These are phyloP conservation scores for Lichenothelia convexa DNA, from an alignment of 495 filamentous ascomycete species.

Conservation along the genomic window DNA sequence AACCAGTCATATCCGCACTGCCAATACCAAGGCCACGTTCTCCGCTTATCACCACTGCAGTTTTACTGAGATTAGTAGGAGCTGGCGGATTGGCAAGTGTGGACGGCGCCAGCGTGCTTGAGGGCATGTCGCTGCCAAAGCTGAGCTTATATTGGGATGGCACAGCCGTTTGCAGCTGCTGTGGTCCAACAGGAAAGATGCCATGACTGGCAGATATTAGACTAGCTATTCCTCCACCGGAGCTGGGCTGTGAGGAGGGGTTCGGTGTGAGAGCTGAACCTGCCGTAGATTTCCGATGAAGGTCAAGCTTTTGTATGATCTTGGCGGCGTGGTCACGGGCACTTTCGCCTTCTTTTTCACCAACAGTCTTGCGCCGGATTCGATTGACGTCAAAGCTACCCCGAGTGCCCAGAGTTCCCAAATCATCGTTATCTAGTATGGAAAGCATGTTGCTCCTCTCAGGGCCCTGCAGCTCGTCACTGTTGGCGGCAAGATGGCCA, in stretches of 20 bases:
- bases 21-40: conserved; percentile 49
- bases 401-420: conserved; percentile 35
- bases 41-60: conserved; percentile 63
- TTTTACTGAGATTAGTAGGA: conserved; percentile 72
- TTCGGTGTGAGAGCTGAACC: conserved; percentile 12
- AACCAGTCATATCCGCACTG: conserved; percentile 39
- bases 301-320: conserved; percentile 81
- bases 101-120: conserved; percentile 55
- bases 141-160: conserved; percentile 21
- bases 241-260: conserved; percentile 16
- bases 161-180: conserved; percentile 15
- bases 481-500: conserved; percentile 38
- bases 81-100: conserved; percentile 76
- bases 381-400: conserved; percentile 53
- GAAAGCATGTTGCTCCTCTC: conserved; percentile 50
- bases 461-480: conserved; percentile 31
- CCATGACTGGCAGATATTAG: conserved; percentile 74
- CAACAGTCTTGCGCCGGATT: conserved; percentile 27
- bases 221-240: conserved; percentile 61
- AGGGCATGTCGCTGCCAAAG: conserved; percentile 25
- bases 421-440: conserved; percentile 40
- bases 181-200: conserved; percentile 37
- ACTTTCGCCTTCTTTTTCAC: conserved; percentile 41
- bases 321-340: conserved; percentile 62
- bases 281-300: conserved; percentile 62